Evolutionary conservation across 345 rosid species (phyloP), one percentile per base, ranked within the genome.

Genomic region (Angophora floribunda): DNA sequence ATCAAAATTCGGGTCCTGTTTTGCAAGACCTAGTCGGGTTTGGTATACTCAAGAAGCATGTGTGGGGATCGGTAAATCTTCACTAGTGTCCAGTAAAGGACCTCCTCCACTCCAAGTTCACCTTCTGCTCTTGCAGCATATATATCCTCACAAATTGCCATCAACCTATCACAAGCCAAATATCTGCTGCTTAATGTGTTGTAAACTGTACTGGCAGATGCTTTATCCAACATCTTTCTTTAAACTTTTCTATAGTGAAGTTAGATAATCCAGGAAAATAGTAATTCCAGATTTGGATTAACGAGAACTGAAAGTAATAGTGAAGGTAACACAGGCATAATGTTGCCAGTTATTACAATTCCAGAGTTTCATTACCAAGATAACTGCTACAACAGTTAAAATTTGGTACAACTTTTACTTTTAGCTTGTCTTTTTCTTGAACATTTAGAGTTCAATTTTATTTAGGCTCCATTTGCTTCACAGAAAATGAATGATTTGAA

Each of bases 1-100:
- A 86, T 61, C 87, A 52, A 52, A 44, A 32, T 67, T 30, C 22
- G 49, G 49, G 41, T 75, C 82, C 63, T 78, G 55, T 86, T 52
- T 78, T 55, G 63, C 59, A 87, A 49, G 59, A 85, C 36, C 92
- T 96, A 95, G 91, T 97, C 99, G 6, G 92, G 94, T 89, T 98
- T 97, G 47, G 99, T 97, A 92, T 94, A 97, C 93, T 98, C 98
- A 6, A 98, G 97, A 90, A 98, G 95, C 98, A 98, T 95, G 87
- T 98, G 99, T 26, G 99, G 99, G 36, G 99, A 97, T 89, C 99
- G 93, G 90, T 98, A 98, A 65, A 98, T 97, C 93, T 97, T 97
- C 90, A 98, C 97, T 13, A 98, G 94, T 26, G 99, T 97, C 99
- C 99, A 98, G 92, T 96, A 97, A 90, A 98, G 96, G 90, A 98